A percentile compares a stretch with the other conserved stretches of the same genome.
phyloP scores from a whole-genome alignment of 768 basidiomycete species.

The Butyriboletus loyo region DNA sequence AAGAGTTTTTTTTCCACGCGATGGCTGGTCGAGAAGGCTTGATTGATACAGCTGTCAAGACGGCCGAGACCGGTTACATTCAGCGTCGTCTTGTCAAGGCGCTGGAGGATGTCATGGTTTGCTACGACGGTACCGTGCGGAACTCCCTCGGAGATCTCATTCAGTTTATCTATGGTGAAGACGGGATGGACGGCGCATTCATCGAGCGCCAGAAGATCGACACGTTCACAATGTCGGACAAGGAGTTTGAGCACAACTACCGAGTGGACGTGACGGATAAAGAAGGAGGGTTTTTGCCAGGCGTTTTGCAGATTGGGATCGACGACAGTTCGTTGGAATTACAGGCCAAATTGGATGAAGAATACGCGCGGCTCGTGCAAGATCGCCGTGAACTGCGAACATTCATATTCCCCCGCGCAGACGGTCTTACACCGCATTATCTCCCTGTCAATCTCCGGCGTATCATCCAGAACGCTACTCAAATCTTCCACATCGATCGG shows the following conservation, averaged over 20 bases:
- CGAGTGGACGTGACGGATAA: constrained; percentile 93
- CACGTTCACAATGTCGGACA: constrained; percentile 77
- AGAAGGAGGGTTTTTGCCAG: constrained; percentile 71
- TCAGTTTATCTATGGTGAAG: constrained; percentile 96
- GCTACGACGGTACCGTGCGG: constrained; percentile 96
- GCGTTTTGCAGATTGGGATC: constrained; percentile 82
- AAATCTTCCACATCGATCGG: constrained; percentile 96
- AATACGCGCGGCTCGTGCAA: constrained; percentile 57
- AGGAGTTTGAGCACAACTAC: constrained; percentile 86
- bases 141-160: constrained; percentile 96
- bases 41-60: constrained; percentile 99
- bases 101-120: constrained; percentile 94
- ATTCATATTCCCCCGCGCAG: constrained; percentile 79
- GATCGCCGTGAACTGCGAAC: constrained; percentile 79
- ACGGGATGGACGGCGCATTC: constrained; percentile 97
- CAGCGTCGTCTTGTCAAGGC: constrained; percentile 98
- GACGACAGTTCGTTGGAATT: constrained; percentile 81
- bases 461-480: constrained; percentile 91
- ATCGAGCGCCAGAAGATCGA: constrained; percentile 96
- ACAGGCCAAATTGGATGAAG: constrained; percentile 81
- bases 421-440: constrained; percentile 72
- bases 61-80: constrained; percentile 98
- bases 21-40: constrained; percentile 99
- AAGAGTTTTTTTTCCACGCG: constrained; percentile 99
- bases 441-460: constrained; percentile 95